A percentile compares a stretch with the other conserved stretches of the same genome.
Conservation (phyloP, 2,329 filamentous ascomycete genomes). For the Metarhizium sp. region DNA sequence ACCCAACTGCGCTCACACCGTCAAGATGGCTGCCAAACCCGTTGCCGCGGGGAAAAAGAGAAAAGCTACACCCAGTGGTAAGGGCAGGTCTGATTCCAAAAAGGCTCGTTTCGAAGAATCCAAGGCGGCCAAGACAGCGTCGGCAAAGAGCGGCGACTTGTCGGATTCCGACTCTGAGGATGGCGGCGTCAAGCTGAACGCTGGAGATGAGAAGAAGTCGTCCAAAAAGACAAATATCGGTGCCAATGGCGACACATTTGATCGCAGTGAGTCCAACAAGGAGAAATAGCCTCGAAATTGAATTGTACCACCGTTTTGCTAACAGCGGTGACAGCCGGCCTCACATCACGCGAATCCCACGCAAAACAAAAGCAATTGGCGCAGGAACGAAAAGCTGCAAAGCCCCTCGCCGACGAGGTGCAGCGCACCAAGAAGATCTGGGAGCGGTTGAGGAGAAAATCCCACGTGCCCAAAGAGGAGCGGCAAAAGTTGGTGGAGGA, state of each 20-base stretch:
- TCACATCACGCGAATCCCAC: slow-evolving; percentile 74
- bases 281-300: not conserved
- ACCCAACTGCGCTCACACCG: not conserved
- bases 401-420: slow-evolving; percentile 86
- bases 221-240: slow-evolving; percentile 20
- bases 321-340: slow-evolving; percentile 1
- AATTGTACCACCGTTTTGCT: not conserved
- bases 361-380: slow-evolving; percentile 84
- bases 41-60: slow-evolving; percentile 43
- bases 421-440: slow-evolving; percentile 90
- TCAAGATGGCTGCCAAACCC: slow-evolving; percentile 38
- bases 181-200: slow-evolving; percentile 39
- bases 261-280: slow-evolving; percentile 27
- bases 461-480: slow-evolving; percentile 84
- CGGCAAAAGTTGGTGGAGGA: slow-evolving; percentile 79
- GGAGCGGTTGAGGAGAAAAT: slow-evolving; percentile 89
- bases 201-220: slow-evolving; percentile 24
- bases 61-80: slow-evolving; percentile 39
- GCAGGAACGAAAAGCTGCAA: slow-evolving; percentile 82
- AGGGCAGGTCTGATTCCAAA: slow-evolving; percentile 35
- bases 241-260: slow-evolving; percentile 28
- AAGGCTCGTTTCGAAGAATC: slow-evolving; percentile 37
- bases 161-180: slow-evolving; percentile 35
- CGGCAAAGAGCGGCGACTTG: slow-evolving; percentile 25
- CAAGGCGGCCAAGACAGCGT: slow-evolving; percentile 24